A percentile compares a stretch with the other conserved stretches of the same genome.
Conservation (phyloP, 306 rosid species). For the Quercus ilex region DNA sequence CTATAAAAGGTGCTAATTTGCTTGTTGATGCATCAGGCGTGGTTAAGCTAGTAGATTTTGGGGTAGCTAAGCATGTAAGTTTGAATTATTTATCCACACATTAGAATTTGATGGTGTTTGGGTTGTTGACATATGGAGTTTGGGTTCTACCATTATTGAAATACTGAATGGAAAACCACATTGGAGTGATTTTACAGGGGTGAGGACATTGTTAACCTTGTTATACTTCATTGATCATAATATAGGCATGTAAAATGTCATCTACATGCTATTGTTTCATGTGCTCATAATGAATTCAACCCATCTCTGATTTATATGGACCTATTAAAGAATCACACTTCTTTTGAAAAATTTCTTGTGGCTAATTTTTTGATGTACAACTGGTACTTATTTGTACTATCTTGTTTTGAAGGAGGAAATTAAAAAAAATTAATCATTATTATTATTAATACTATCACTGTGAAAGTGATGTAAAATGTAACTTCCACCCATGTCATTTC, state of each 20-base stretch:
- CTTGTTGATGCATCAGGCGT: conserved; percentile 72
- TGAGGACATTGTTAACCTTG: conserved; percentile 33
- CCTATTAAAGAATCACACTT: neutral
- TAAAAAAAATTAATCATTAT: neutral
- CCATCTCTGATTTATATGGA: neutral
- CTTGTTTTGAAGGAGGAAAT: neutral
- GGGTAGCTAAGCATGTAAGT: conserved; percentile 93
- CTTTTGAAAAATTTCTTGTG: neutral
- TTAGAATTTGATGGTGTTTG: neutral
- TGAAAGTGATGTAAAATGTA: no score
- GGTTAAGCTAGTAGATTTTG: conserved; percentile 97
- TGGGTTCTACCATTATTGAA: conserved; percentile 88
- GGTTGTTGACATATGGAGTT: conserved; percentile 96
- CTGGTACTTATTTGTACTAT: neutral
- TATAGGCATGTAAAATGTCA: conserved; percentile 3
- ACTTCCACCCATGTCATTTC: neutral
- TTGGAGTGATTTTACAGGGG: conserved; percentile 82
- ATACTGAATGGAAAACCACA: conserved; percentile 95
- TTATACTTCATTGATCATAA: conserved; percentile 5
- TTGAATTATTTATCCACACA: conserved; percentile 10
- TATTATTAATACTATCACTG: no score
- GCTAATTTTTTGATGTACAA: neutral
- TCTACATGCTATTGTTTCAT: neutral
- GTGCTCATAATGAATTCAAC: neutral
- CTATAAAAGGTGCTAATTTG: conserved; percentile 87